phyloP scores from a whole-genome alignment of 371 early-diverging fungal genomes.

The Lichtheimia corymbifera region DNA sequence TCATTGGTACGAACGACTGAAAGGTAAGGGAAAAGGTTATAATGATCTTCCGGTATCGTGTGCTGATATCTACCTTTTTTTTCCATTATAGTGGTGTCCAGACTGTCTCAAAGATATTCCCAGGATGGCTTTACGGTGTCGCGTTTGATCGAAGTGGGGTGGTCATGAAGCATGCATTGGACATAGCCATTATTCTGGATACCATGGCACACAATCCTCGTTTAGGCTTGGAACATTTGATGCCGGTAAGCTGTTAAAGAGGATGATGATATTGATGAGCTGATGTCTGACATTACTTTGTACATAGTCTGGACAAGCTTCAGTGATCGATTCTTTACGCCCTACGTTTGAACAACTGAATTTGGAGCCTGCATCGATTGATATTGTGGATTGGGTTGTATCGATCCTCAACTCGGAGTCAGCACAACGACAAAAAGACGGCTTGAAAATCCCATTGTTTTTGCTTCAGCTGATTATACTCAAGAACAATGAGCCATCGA shows the following conservation, averaged over 20 bases:
- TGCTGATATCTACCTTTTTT: neutral
- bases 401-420: conserved; percentile 15
- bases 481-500: conserved; percentile 17
- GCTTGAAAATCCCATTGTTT: conserved; percentile 40
- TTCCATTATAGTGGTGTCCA: conserved; percentile 4
- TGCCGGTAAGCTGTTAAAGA: conserved; percentile 28
- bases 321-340: conserved; percentile 32
- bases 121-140: conserved; percentile 36
- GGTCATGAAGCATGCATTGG: conserved; percentile 47
- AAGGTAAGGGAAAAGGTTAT: conserved; percentile 14
- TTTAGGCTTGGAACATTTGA: conserved; percentile 22
- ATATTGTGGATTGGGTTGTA: conserved; percentile 38
- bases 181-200: conserved; percentile 44
- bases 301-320: conserved; percentile 32
- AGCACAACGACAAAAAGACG: conserved; percentile 17
- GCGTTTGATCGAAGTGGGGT: conserved; percentile 36
- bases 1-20: conserved; percentile 17
- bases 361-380: conserved; percentile 36
- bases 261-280: neutral
- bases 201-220: conserved; percentile 39
- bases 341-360: conserved; percentile 40
- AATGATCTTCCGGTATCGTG: neutral
- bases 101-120: conserved; percentile 25
- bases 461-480: conserved; percentile 30
- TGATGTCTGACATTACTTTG: neutral